phyloP scores from a whole-genome alignment of 306 rosid species.

The Acacia melanoxylon region DNA sequence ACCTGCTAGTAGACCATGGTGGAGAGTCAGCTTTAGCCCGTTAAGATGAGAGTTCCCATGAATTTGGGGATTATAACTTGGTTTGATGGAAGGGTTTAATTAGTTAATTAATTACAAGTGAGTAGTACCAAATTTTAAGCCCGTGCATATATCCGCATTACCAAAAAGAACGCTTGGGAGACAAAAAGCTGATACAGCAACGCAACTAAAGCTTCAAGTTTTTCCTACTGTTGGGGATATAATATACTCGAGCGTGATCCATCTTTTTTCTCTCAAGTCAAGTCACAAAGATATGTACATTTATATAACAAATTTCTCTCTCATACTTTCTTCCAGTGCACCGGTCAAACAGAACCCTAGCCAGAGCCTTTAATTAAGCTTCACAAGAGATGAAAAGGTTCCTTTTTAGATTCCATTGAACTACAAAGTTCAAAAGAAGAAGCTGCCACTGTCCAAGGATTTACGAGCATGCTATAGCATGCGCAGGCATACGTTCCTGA shows the following conservation, averaged over 20 bases:
- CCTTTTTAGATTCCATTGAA: background rate
- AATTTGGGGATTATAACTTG: conserved; percentile 27
- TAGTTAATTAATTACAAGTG: background rate
- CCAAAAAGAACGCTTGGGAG: background rate
- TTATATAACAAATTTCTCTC: conserved; percentile 2
- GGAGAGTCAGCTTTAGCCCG: background rate
- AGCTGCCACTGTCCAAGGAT: background rate
- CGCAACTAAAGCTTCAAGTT: background rate
- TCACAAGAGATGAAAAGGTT: background rate
- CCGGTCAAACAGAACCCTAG: conserved; percentile 2
- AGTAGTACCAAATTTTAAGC: background rate
- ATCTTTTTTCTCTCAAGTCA: conserved; percentile 16
- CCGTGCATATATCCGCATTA: background rate
- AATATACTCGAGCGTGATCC: background rate
- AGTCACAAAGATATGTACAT: background rate
- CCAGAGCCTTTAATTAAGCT: background rate
- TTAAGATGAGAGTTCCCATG: conserved; percentile 28
- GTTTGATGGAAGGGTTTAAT: background rate
- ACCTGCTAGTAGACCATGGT: background rate
- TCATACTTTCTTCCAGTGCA: background rate
- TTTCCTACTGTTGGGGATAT: background rate
- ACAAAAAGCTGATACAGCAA: conserved; percentile 20
- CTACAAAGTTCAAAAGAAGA: background rate
- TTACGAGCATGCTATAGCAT: background rate
- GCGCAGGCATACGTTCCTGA: conserved; percentile 13